phyloP scores from a whole-genome alignment of 2,329 filamentous ascomycete genomes.

The Huntiella savannae region DNA sequence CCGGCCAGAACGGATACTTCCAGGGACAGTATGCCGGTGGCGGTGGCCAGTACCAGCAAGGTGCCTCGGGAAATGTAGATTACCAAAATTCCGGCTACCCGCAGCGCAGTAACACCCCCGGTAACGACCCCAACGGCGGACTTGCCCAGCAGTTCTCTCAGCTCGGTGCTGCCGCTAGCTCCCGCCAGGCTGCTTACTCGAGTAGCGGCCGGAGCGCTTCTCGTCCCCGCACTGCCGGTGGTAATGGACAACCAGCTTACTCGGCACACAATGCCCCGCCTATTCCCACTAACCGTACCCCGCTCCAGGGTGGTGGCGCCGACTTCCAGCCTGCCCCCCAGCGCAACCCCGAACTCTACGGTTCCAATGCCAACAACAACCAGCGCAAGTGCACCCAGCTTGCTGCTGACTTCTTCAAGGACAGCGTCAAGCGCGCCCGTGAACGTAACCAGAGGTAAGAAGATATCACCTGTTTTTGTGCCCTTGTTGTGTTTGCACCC shows the following conservation, averaged over 20 bases:
- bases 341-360: slow-evolving; percentile 67
- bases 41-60: slow-evolving; percentile 18
- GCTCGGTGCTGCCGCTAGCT: slow-evolving; percentile 52
- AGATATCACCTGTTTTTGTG: too few species aligned
- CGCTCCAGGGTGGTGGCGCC: slow-evolving; percentile 32
- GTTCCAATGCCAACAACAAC: slow-evolving; percentile 44
- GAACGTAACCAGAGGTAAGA: slow-evolving; percentile 84
- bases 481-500: background rate
- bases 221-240: slow-evolving; percentile 70
- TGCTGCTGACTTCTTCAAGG: slow-evolving; percentile 90
- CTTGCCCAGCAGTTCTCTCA: slow-evolving; percentile 93
- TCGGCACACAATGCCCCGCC: slow-evolving; percentile 47
- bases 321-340: slow-evolving; percentile 67
- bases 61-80: slow-evolving; percentile 23
- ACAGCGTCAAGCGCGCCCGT: slow-evolving; percentile 87
- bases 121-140: slow-evolving; percentile 72
- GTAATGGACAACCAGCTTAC: slow-evolving; percentile 41
- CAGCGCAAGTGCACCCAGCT: slow-evolving; percentile 50
- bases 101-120: slow-evolving; percentile 36
- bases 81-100: slow-evolving; percentile 29
- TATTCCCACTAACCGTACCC: slow-evolving; percentile 34
- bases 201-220: slow-evolving; percentile 48
- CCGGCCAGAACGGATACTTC: slow-evolving; percentile 34
- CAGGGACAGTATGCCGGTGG: slow-evolving; percentile 23
- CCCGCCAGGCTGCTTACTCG: slow-evolving; percentile 33